Conservation (phyloP, 2,329 filamentous ascomycete species). For the Rutstroemia sp. region DNA sequence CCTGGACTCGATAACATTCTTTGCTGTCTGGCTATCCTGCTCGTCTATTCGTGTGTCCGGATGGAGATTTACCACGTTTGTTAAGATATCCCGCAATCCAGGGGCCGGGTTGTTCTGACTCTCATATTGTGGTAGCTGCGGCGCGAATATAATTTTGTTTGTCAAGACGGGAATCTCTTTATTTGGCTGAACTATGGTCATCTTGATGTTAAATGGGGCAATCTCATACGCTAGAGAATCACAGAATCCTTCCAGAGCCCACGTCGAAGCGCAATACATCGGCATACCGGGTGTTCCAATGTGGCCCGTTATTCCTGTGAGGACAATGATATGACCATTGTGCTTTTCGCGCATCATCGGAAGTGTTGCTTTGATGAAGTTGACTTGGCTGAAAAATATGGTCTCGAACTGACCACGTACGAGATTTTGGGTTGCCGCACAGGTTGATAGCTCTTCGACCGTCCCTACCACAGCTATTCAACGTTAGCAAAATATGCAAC, state of each 20-base stretch:
- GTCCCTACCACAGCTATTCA: constrained; percentile 71
- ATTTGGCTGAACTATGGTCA: constrained; percentile 92
- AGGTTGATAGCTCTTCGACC: constrained; percentile 80
- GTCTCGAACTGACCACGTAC: constrained; percentile 88
- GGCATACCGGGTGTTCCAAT: constrained; percentile 87
- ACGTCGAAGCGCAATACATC: constrained; percentile 86
- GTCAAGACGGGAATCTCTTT: constrained; percentile 86
- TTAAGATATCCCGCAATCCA: constrained; percentile 74
- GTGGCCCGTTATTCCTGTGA: constrained; percentile 86
- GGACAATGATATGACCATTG: constrained; percentile 81
- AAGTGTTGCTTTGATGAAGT: constrained; percentile 84
- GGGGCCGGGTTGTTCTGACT: constrained; percentile 68
- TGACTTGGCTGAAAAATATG: constrained; percentile 92
- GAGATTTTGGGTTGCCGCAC: constrained; percentile 64
- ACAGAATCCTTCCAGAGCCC: constrained; percentile 93
- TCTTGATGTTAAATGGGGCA: constrained; percentile 91
- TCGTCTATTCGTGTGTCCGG: constrained; percentile 48
- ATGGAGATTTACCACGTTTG: constrained; percentile 69
- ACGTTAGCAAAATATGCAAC: background rate
- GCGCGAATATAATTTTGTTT: constrained; percentile 78
- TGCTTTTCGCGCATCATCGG: constrained; percentile 72
- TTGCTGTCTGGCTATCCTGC: constrained; percentile 14
- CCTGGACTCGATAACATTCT: constrained; percentile 46
- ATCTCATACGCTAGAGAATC: constrained; percentile 95
- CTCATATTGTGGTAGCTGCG: constrained; percentile 64